phyloP scores from a whole-genome alignment of 2,329 filamentous ascomycete species.

The Talaromyces rugulosus region DNA sequence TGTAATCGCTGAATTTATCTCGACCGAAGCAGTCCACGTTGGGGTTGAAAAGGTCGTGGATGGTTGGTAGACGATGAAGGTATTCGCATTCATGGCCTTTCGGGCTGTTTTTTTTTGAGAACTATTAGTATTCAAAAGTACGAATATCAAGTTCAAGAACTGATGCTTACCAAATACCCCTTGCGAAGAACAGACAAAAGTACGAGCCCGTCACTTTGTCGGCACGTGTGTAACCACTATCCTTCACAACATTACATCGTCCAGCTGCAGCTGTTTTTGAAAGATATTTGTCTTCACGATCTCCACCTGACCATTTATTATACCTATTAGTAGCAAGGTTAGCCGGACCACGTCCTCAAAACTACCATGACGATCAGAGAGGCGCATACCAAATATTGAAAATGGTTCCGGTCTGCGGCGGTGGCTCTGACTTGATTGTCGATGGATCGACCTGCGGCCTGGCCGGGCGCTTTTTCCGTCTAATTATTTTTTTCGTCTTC shows the following conservation, averaged over 20 bases:
- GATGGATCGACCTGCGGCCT: slow-evolving; percentile 85
- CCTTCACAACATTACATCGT: slow-evolving; percentile 79
- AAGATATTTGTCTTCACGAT: slow-evolving; percentile 86
- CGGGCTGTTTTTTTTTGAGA: slow-evolving; percentile 37
- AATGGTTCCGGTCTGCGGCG: slow-evolving; percentile 86
- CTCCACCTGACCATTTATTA: slow-evolving; percentile 54
- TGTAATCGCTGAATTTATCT: slow-evolving; percentile 87
- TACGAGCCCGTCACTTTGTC: slow-evolving; percentile 75
- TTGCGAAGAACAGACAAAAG: slow-evolving; percentile 89
- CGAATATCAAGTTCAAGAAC: neutral
- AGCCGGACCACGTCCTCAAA: neutral
- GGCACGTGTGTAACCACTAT: slow-evolving; percentile 73
- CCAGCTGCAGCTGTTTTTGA: slow-evolving; percentile 77
- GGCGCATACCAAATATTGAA: slow-evolving; percentile 90
- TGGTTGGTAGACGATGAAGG: slow-evolving; percentile 78
- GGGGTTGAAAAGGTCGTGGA: slow-evolving; percentile 86
- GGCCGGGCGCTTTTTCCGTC: slow-evolving; percentile 85
- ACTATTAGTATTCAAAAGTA: slow-evolving; percentile 17
- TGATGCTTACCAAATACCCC: slow-evolving; percentile 56
- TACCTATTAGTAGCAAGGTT: neutral
- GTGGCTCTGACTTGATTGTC: slow-evolving; percentile 75
- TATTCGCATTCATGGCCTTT: slow-evolving; percentile 93
- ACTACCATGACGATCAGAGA: neutral
- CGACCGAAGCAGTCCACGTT: slow-evolving; percentile 94
- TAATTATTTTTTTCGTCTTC: slow-evolving; percentile 86